Evolutionary conservation across 257 asterid species (phyloP).

Genomic region (Nicotiana noctiflora): DNA sequence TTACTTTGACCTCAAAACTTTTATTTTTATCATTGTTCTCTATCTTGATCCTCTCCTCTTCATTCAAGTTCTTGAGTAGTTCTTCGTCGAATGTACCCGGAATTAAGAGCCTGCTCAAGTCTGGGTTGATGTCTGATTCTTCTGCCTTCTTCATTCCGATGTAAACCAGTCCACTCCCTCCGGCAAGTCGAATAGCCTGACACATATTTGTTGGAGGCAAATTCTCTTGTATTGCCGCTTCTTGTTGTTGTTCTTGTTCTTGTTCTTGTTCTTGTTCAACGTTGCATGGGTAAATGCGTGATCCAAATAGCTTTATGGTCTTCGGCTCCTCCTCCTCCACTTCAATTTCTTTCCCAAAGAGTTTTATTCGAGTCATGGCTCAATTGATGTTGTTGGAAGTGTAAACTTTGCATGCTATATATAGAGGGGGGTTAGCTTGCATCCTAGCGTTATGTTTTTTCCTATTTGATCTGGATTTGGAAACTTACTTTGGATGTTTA

Average conservation of each 20-base stretch:
- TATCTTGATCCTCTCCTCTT: background rate
- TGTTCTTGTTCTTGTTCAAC: background rate
- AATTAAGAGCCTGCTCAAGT: background rate
- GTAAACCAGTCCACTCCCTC: background rate
- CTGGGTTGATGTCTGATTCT: background rate
- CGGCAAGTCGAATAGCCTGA: background rate
- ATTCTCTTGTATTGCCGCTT: background rate
- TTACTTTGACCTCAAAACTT: background rate
- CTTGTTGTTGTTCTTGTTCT: no score
- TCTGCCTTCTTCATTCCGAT: background rate
- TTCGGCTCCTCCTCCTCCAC: background rate
- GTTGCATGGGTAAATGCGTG: background rate
- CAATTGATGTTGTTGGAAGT: background rate
- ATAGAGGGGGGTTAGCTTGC: background rate
- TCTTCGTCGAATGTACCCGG: background rate
- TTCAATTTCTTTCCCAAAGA: slow-evolving; percentile 1
- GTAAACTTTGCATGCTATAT: background rate
- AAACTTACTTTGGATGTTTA: background rate
- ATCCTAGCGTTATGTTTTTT: background rate
- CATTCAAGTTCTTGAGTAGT: background rate
- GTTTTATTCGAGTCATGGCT: background rate
- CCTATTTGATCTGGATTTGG: background rate
- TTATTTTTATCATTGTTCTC: background rate
- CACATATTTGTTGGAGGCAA: background rate
- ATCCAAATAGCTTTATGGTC: background rate